phyloP scores from a whole-genome alignment of 176 grass and related monocot genomes.

The Oropetium thomaeum region DNA sequence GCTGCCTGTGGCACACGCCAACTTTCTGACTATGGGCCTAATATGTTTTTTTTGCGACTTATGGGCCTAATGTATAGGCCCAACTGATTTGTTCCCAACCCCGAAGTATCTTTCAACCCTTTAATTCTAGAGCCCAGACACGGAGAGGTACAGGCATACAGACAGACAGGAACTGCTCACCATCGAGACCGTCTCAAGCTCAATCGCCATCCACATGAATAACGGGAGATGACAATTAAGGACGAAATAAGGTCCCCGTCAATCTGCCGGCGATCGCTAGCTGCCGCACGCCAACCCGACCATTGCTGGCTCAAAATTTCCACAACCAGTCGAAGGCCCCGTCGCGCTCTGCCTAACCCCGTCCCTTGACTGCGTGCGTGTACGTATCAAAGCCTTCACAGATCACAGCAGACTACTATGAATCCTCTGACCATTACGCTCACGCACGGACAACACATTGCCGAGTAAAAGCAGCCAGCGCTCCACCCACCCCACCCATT shows the following conservation, averaged over 20 bases:
- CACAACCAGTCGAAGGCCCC: not conserved
- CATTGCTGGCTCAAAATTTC: not conserved
- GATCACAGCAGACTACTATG: no score
- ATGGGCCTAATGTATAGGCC: no score
- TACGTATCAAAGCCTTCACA: no score
- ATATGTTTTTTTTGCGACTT: no score
- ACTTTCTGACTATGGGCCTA: no score
- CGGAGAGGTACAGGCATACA: no score
- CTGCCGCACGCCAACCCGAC: not conserved
- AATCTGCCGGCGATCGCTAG: not conserved
- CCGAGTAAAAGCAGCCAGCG: not conserved
- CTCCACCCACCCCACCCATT: not conserved
- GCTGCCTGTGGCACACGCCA: no score
- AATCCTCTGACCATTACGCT: not conserved
- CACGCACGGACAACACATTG: not conserved
- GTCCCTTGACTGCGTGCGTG: no score
- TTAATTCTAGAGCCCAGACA: no score
- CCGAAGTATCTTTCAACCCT: no score
- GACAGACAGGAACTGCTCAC: not conserved
- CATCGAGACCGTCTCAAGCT: not conserved
- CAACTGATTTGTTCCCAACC: no score
- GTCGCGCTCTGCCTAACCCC: not conserved
- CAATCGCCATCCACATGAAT: conserved; percentile 2
- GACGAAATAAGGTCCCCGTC: not conserved
- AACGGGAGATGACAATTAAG: not conserved